Evolutionary conservation across 2,329 filamentous ascomycete species (phyloP), one percentile per base, ranked within the genome.

Genomic region (Tolypocladium endophyticum): DNA sequence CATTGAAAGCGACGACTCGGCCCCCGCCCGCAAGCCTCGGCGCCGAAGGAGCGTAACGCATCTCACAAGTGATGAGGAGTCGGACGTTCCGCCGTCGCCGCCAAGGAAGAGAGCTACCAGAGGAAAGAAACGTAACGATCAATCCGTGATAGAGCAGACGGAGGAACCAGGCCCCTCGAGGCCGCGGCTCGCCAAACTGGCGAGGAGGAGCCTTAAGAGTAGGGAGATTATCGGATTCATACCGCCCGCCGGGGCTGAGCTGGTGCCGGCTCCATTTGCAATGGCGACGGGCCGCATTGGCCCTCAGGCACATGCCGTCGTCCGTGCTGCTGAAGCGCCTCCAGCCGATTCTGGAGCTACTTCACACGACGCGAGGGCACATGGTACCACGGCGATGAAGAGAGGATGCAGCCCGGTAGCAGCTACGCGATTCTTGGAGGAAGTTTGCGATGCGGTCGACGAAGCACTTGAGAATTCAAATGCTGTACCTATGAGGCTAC

Each of bases 181-280:
- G 2, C 76, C 76, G 14, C 72, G 72, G 11, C 70, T 80, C 23
- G 71, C 72, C 1, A 74, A 67, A 50, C 68, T 80, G 60, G 67
- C 71, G 30, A 73, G 74, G 28, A 78, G 74, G 63, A 74, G 75
- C 50, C 68, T 80, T 53, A 78, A 73, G 61, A 79, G 78, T 65
- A 77, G 69, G 62, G 78, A 80, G 59, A 72, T 80, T n/a, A 70
- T 80, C 57, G 78, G 78, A 3, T 76, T 74, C 54, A 57, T 68
- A 11, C 54, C 67, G 25, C 64, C 65, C 2, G 39, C 56, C 16
- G 64, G 65, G 12, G 62, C 63, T 4, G 60, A 59, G 8, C 25
- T 60, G 3, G 59, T 65, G 30, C 57, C 62, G 20, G 56, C 60
- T 3, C 64, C 66, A 16, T 66, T 65, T 45, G 61, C 65, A 1